Conservation (phyloP, 106 monocot genomes). For the Phalaenopsis aphrodite region DNA sequence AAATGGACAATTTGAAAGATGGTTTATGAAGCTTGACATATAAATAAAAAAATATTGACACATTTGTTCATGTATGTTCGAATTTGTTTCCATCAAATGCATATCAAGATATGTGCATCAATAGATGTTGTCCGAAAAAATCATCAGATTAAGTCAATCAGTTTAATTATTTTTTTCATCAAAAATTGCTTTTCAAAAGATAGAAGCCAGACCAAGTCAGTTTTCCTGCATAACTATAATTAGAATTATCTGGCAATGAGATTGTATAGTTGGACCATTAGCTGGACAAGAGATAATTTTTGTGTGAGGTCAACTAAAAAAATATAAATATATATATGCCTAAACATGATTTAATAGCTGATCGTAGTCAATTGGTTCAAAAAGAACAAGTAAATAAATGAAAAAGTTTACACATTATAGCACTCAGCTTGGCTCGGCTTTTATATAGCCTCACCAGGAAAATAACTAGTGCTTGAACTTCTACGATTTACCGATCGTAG, state of each 20-base stretch:
- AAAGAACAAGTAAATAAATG: not conserved
- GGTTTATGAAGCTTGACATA: not conserved
- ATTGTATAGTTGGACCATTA: not conserved
- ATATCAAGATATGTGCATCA: not conserved
- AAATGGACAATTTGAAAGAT: not conserved
- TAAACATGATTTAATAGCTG: not conserved
- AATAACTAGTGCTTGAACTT: not conserved
- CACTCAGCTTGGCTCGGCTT: not conserved
- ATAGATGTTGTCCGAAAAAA: not conserved
- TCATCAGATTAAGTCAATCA: no score
- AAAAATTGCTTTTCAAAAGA: not conserved
- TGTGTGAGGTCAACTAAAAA: not conserved
- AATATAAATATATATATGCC: not conserved
- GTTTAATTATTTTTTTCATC: not conserved
- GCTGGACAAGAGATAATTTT: not conserved
- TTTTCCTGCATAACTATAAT: not conserved
- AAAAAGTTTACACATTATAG: not conserved
- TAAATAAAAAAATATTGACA: not conserved
- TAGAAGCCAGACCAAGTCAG: not conserved
- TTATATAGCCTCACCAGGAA: not conserved
- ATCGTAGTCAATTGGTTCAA: not conserved
- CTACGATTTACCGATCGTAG: not conserved
- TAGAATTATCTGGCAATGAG: not conserved
- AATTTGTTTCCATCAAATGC: not conserved
- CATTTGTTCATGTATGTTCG: not conserved